Percentiles rank a stretch among this genome's conserved stretches.
Conservation (phyloP, 2,329 filamentous ascomycete genomes). For the Aureobasidium sp. region DNA sequence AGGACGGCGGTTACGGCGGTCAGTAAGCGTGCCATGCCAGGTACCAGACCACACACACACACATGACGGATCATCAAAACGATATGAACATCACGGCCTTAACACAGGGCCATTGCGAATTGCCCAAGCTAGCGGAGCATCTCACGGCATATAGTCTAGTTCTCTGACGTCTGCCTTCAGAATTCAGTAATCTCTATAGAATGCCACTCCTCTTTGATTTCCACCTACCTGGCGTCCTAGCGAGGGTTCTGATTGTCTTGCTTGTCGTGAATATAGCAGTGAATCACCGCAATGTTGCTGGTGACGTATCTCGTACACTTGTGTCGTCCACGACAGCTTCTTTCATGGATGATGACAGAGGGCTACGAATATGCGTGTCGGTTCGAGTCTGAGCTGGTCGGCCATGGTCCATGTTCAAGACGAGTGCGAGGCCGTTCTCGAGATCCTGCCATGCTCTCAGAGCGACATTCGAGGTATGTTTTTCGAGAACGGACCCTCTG, state of each 20-base stretch:
- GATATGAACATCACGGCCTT: slow-evolving; percentile 5
- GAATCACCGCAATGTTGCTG: not conserved
- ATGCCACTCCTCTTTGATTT: slow-evolving; percentile 12
- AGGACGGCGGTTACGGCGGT: slow-evolving; percentile 6
- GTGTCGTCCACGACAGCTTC: not conserved
- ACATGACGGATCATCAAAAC: slow-evolving; percentile 12
- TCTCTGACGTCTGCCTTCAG: slow-evolving; percentile 9
- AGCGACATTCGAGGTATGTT: not conserved
- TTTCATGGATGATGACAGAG: not conserved
- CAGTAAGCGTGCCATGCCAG: slow-evolving; percentile 7
- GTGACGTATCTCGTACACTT: not conserved
- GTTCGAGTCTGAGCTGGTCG: no score
- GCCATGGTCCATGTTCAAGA: not conserved
- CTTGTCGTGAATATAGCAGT: not conserved
- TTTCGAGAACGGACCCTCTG: not conserved
- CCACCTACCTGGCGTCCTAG: not conserved
- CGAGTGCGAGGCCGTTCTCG: not conserved
- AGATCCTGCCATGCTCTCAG: not conserved
- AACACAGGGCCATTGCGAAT: slow-evolving; percentile 5
- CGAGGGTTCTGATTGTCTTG: not conserved
- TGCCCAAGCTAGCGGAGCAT: slow-evolving; percentile 12
- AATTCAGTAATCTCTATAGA: slow-evolving; percentile 13
- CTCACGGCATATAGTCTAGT: slow-evolving; percentile 6
- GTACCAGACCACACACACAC: not conserved
- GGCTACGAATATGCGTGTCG: not conserved